Conservation (phyloP, 495 filamentous ascomycete species). For the Penicillium bovifimosum region DNA sequence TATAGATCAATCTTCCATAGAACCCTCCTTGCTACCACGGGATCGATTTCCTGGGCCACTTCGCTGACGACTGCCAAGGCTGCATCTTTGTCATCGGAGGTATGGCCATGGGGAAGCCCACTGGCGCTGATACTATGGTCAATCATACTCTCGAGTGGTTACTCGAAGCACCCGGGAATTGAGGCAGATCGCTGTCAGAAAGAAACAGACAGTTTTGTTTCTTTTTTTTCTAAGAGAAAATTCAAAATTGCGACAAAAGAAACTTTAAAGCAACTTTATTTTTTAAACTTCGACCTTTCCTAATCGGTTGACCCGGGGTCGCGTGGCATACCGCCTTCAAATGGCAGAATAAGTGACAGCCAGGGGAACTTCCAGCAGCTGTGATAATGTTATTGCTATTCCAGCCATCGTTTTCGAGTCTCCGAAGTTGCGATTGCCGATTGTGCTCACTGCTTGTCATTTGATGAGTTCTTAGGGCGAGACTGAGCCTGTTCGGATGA, state of each 20-base stretch:
- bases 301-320: slow-evolving; percentile 18
- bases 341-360: background rate
- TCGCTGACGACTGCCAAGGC: slow-evolving; percentile 48
- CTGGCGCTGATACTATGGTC: slow-evolving; percentile 13
- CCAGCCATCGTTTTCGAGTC: no score
- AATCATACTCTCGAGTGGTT: slow-evolving; percentile 19
- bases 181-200: no score
- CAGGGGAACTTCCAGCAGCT: background rate
- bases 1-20: slow-evolving; percentile 66
- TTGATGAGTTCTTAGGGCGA: no score
- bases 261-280: slow-evolving; percentile 12
- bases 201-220: background rate
- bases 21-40: slow-evolving; percentile 47
- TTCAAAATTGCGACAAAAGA: background rate
- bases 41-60: slow-evolving; percentile 47
- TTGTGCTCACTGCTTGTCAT: no score
- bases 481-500: no score
- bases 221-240: no score
- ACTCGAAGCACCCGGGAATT: no score
- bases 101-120: slow-evolving; percentile 10
- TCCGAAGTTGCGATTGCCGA: no score
- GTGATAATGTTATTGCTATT: no score
- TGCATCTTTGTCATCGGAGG: slow-evolving; percentile 42
- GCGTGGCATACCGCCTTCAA: slow-evolving; percentile 9
- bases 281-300: slow-evolving; percentile 15